Conservation (phyloP, 495 filamentous ascomycete genomes). For the Aspergillus diversus region DNA sequence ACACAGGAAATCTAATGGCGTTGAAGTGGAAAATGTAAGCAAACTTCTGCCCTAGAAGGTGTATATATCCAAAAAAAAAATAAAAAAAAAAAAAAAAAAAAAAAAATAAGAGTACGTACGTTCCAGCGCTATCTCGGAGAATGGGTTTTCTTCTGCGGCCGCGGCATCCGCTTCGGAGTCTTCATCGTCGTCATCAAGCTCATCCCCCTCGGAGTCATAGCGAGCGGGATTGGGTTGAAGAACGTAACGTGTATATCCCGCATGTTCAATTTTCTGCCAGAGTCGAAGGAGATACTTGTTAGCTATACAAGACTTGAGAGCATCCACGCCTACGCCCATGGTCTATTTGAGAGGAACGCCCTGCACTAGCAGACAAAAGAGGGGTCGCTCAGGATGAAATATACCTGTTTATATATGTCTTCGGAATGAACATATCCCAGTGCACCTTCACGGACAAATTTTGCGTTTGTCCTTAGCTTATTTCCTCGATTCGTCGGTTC, state of each 20-base stretch:
- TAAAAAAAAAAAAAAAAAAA: constrained; percentile 7
- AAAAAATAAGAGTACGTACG: constrained; percentile 54
- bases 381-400: constrained; percentile 8
- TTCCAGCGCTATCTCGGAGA: constrained; percentile 79
- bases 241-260: constrained; percentile 81
- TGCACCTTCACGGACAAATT: constrained; percentile 76
- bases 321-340: not conserved
- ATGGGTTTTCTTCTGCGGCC: constrained; percentile 79
- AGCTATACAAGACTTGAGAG: too few species aligned
- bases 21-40: constrained; percentile 13
- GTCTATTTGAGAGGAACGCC: not conserved
- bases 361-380: not conserved
- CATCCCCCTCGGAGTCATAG: constrained; percentile 85
- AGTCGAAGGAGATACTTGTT: not conserved
- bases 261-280: constrained; percentile 76
- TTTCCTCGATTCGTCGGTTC: constrained; percentile 86
- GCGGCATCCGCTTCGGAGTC: constrained; percentile 75
- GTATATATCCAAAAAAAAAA: constrained; percentile 5
- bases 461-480: constrained; percentile 83
- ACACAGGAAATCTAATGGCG: constrained; percentile 73
- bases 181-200: constrained; percentile 72
- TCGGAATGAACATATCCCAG: constrained; percentile 70
- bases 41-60: not conserved
- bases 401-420: constrained; percentile 83
- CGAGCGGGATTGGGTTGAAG: constrained; percentile 73